Base-by-base conservation (phyloP, 2,329 filamentous ascomycete species). In the Ophiosphaerella herpotricha region DNA sequence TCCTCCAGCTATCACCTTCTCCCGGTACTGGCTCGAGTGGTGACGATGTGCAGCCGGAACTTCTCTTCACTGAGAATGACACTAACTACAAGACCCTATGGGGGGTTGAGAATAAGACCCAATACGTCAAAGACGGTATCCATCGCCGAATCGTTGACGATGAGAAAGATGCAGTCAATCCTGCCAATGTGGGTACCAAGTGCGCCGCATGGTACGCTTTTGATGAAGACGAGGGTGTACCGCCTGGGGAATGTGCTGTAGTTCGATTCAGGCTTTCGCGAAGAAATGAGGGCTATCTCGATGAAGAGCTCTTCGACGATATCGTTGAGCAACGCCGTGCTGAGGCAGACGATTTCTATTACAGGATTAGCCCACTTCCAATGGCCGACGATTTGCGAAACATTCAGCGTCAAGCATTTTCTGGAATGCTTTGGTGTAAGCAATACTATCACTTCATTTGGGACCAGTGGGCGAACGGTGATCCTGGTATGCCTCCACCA, bases 341-440 rank as follows among this genome's bases (percentile, higher is more conserved):
- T n/a, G 93, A 97, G 66, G 93, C 93, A 6, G 93, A 97, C 70
- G 92, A 97, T 54, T 97, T 97, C 73, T 97, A 95, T 78, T 94
- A 88, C 77, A 85, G 90, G 51, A 88, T 97, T 72, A 97, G 91
- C 74, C 93, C 93, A 3, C 80, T 97, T 34, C 93, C 92, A 2
- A 96, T 97, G 88, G 83, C 90, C 0, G 92, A 97, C 41, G 93
- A 97, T 68, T 81, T 97, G 51, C 87, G 92, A 61, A 97, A 95
- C 73, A 94, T 97, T 61, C 94, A 97, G 75, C 85, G 93, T 61
- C 92, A 97, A 73, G 94, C 93, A 4, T 89, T 97, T 60, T 87
- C 92, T 0, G 93, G 94, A 46, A 97, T 97, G 93, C 88, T 97
- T 82, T 97, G 93, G 93, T 95, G 89, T 56, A 97, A 97, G 74